These are phyloP conservation scores for Galeopsis tetrahit DNA, from an alignment of 257 asterid genomes.

Conservation along the genomic window DNA sequence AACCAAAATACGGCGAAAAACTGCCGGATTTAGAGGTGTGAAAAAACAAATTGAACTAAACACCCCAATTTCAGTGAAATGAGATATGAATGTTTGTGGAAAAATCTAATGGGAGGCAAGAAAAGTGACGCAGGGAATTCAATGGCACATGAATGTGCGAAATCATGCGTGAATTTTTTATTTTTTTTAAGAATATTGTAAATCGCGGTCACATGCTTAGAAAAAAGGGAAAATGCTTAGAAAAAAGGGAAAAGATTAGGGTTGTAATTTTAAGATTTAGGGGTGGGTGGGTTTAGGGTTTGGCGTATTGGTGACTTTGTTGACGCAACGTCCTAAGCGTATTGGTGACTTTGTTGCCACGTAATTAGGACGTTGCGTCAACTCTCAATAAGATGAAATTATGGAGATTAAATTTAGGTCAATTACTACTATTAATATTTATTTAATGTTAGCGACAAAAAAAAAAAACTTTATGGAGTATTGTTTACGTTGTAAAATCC, in stretches of 20 bases:
- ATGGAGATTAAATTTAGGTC: constrained; percentile 1
- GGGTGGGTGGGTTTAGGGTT: constrained; percentile 9
- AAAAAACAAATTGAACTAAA: background rate
- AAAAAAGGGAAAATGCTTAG: constrained; percentile 29
- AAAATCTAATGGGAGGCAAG: constrained; percentile 23
- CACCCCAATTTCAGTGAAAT: constrained; percentile 7
- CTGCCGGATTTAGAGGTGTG: background rate
- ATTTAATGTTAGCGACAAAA: background rate
- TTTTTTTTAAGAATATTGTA: constrained; percentile 30
- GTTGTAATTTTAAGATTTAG: too few species aligned
- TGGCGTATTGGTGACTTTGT: background rate
- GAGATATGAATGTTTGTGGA: constrained; percentile 1
- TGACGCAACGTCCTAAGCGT: too few species aligned
- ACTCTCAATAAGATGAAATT: constrained; percentile 23
- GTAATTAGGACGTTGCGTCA: constrained; percentile 6
- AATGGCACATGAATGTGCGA: constrained; percentile 4
- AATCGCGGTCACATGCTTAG: constrained; percentile 33
- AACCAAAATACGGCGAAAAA: background rate
- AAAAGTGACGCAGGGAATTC: constrained; percentile 26
- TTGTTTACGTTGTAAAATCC: background rate
- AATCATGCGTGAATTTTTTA: constrained; percentile 23
- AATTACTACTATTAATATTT: background rate
- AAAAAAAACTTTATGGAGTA: background rate
- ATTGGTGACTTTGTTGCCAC: background rate
- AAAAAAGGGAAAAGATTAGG: background rate